These are phyloP conservation scores for Mycosarcoma maydis DNA, from an alignment of 1,284 basidiomycete genomes.

Conservation along the genomic window DNA sequence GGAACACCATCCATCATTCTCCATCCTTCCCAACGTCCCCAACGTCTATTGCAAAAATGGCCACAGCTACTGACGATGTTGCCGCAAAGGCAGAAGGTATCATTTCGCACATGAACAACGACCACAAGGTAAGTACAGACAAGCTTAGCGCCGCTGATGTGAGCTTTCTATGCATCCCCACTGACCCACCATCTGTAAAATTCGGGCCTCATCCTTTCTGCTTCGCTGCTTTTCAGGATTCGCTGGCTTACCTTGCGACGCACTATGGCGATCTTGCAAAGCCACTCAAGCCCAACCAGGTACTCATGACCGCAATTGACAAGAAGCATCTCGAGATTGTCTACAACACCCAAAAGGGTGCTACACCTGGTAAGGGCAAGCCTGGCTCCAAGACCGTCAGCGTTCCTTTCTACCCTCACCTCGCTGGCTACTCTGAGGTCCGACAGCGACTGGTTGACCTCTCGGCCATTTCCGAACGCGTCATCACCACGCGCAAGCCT, in stretches of 20 bases:
- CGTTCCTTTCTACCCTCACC: constrained; percentile 41
- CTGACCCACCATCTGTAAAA: too few relatives aligned
- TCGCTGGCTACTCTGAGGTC: constrained; percentile 36
- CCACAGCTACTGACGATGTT: constrained; percentile 28
- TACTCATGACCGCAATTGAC: constrained; percentile 47
- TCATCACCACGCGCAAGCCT: constrained; percentile 44
- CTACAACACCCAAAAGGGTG: constrained; percentile 24
- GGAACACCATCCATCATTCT: constrained; percentile 1
- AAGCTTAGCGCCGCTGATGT: neutral
- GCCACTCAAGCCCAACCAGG: constrained; percentile 34
- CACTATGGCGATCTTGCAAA: constrained; percentile 38
- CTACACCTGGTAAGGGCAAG: constrained; percentile 16
- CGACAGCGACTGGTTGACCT: constrained; percentile 38
- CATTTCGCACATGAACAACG: constrained; percentile 51
- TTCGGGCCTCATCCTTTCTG: too few relatives aligned
- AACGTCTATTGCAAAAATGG: too few relatives aligned
- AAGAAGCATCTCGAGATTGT: constrained; percentile 42
- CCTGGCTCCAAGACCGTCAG: constrained; percentile 22
- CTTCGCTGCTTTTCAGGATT: constrained; percentile 16
- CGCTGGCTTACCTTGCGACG: constrained; percentile 44
- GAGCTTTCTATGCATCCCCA: too few relatives aligned
- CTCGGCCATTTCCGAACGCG: constrained; percentile 25
- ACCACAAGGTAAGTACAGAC: constrained; percentile 35
- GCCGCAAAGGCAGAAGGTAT: constrained; percentile 43
- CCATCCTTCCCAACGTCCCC: too few relatives aligned